A percentile compares a stretch with the other conserved stretches of the same genome.
phyloP scores from a whole-genome alignment of 768 basidiomycete species.

The Pulveroboletus frians region DNA sequence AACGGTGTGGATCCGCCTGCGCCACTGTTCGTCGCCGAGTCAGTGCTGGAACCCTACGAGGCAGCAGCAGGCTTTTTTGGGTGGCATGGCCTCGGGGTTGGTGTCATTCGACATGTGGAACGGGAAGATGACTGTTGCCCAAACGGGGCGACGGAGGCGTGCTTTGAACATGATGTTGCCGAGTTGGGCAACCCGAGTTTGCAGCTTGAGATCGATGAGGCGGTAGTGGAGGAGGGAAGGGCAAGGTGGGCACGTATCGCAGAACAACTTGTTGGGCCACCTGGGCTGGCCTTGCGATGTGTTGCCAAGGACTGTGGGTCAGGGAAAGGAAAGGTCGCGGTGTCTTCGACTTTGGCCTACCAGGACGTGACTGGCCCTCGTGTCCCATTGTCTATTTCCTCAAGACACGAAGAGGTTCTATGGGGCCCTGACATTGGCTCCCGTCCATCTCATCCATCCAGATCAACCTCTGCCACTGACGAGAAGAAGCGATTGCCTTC shows the following conservation, averaged over 20 bases:
- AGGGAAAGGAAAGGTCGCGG: not conserved
- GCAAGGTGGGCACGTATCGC: slow-evolving; percentile 14
- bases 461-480: not conserved
- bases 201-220: slow-evolving; percentile 17
- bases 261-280: slow-evolving; percentile 20
- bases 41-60: slow-evolving; percentile 21
- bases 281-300: slow-evolving; percentile 9
- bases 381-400: not conserved
- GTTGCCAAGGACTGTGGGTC: not conserved
- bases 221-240: slow-evolving; percentile 22
- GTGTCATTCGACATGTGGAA: not conserved
- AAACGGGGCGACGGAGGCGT: not conserved
- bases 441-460: not conserved
- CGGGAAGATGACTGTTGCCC: not conserved
- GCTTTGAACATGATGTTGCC: not conserved
- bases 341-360: not conserved
- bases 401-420: not conserved
- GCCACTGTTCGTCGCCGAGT: slow-evolving; percentile 17
- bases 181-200: not conserved
- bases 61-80: slow-evolving; percentile 27
- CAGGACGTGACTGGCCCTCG: not conserved
- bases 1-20: not conserved
- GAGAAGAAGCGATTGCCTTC: slow-evolving; percentile 1
- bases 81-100: slow-evolving; percentile 24
- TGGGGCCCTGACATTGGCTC: slow-evolving; percentile 15